Evolutionary conservation across 2,329 filamentous ascomycete genomes (phyloP).

Genomic region (Annulohypoxylon truncatum): DNA sequence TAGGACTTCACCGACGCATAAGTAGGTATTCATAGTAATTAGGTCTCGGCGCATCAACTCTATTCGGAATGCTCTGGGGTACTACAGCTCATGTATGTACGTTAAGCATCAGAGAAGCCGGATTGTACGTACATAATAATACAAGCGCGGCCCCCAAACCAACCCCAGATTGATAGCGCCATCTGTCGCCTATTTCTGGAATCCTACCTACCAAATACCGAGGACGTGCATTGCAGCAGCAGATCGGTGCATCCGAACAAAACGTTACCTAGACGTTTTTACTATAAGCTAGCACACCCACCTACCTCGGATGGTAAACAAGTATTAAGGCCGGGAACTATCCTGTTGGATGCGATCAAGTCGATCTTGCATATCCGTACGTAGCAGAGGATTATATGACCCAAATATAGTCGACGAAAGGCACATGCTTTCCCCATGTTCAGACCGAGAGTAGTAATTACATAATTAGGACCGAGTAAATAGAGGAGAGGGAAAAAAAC

Average conservation of each 20-base stretch:
- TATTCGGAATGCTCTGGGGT: slow-evolving; percentile 3
- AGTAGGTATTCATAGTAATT: slow-evolving; percentile 3
- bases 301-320: neutral
- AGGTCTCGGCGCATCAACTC: slow-evolving; percentile 5
- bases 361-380: slow-evolving; percentile 23
- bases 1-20: neutral
- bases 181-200: slow-evolving; percentile 34
- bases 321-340: slow-evolving; percentile 13
- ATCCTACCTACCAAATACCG: slow-evolving; percentile 31
- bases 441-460: slow-evolving; percentile 9
- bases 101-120: neutral
- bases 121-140: neutral
- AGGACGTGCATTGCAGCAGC: slow-evolving; percentile 22
- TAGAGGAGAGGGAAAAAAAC: neutral
- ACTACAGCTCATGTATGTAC: neutral
- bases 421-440: neutral
- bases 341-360: slow-evolving; percentile 6
- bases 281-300: neutral
- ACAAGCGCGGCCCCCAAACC: slow-evolving; percentile 21
- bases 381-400: neutral
- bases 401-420: slow-evolving; percentile 25
- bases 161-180: slow-evolving; percentile 17
- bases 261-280: neutral
- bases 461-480: neutral
- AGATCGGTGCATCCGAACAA: slow-evolving; percentile 31